Conservation (phyloP, 805 yeast genomes). For the Wickerhamiella domercqiae region DNA sequence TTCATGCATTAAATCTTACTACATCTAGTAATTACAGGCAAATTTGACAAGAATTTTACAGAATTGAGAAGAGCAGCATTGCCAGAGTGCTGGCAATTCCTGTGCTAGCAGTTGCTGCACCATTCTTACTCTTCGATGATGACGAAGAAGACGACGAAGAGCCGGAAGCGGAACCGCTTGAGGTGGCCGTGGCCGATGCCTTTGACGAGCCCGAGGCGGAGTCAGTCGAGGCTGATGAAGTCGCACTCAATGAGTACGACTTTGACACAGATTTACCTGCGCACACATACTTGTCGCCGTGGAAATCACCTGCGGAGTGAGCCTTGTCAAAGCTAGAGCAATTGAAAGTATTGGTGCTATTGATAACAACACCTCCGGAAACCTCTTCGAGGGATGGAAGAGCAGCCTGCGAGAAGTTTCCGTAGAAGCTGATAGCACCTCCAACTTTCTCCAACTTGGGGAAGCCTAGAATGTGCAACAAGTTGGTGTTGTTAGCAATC, state of each 20-base stretch:
- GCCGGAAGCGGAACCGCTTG: slow-evolving; percentile 6
- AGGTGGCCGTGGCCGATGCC: slow-evolving; percentile 6
- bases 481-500: slow-evolving; percentile 68
- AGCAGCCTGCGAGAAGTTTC: slow-evolving; percentile 68
- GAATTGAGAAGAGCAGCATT: slow-evolving; percentile 12
- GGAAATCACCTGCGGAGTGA: slow-evolving; percentile 66
- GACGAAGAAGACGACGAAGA: slow-evolving; percentile 6
- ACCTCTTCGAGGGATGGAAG: slow-evolving; percentile 61
- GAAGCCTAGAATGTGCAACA: slow-evolving; percentile 56
- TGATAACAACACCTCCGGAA: slow-evolving; percentile 81
- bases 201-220: slow-evolving; percentile 7
- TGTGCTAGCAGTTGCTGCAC: slow-evolving; percentile 9
- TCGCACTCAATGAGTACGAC: slow-evolving; percentile 13
- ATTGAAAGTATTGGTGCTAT: slow-evolving; percentile 50
- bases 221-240: slow-evolving; percentile 8
- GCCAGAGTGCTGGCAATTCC: slow-evolving; percentile 13
- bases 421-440: slow-evolving; percentile 75
- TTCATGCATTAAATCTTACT: not conserved
- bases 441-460: slow-evolving; percentile 55
- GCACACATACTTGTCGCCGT: slow-evolving; percentile 65
- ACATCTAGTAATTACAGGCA: not conserved
- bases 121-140: slow-evolving; percentile 10
- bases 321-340: slow-evolving; percentile 62
- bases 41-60: slow-evolving; percentile 10
- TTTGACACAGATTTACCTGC: slow-evolving; percentile 22